phyloP scores from a whole-genome alignment of 2,329 filamentous ascomycete genomes.

The Sphaerostilbella broomeana region DNA sequence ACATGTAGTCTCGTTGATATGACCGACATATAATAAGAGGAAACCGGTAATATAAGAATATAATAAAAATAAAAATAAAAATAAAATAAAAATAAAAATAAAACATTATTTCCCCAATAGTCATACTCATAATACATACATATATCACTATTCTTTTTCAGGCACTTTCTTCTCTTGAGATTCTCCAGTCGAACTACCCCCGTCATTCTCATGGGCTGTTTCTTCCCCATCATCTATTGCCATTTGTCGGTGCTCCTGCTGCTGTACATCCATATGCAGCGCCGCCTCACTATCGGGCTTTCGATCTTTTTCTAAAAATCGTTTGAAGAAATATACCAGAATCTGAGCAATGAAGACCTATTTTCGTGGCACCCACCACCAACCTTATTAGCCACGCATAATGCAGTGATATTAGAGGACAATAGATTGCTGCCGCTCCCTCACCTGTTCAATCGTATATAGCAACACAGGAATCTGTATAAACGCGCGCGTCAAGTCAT shows the following conservation, averaged over 20 bases:
- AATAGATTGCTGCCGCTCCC: constrained; percentile 9
- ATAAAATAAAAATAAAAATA: too few species aligned
- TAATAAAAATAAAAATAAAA: too few species aligned
- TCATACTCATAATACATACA: too few species aligned
- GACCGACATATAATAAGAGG: too few species aligned
- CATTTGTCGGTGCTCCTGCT: background rate
- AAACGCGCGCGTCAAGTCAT: constrained; percentile 47
- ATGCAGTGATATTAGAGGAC: background rate
- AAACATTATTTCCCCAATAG: too few species aligned
- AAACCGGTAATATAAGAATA: too few species aligned
- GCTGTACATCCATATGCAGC: background rate
- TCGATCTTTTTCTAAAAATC: constrained; percentile 31
- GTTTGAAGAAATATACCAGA: constrained; percentile 40
- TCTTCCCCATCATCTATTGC: background rate
- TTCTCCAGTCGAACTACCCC: background rate
- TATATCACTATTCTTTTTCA: background rate
- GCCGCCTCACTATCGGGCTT: constrained; percentile 19
- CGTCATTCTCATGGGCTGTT: background rate
- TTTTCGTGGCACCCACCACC: background rate
- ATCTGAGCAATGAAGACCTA: constrained; percentile 39
- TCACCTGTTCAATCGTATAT: constrained; percentile 51
- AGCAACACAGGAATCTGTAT: constrained; percentile 59
- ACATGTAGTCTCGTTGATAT: too few species aligned
- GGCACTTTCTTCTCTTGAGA: background rate
- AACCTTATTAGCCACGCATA: background rate